phyloP scores from a whole-genome alignment of 1,284 basidiomycete species.

The Coniferiporia sulphurascens region DNA sequence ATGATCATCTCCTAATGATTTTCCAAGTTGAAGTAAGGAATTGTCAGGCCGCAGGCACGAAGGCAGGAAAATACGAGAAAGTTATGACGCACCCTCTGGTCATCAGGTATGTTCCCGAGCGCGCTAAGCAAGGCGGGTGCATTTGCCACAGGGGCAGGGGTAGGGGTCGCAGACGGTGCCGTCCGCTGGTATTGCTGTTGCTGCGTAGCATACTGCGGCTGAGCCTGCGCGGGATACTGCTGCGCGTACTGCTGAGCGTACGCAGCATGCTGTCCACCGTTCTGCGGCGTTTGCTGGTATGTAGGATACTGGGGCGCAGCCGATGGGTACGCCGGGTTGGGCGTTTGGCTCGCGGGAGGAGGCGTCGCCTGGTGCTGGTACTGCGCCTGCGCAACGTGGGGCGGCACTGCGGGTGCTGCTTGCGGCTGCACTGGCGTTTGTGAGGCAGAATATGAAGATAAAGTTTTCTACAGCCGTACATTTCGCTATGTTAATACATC shows the following conservation, averaged over 20 bases:
- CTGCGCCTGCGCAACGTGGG: conserved; percentile 8
- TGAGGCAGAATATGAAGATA: conserved; percentile 1
- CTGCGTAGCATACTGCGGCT: background rate
- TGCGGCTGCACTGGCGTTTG: background rate
- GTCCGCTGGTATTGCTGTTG: background rate
- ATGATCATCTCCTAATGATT: conserved; percentile 16
- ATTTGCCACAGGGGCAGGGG: background rate
- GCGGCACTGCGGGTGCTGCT: conserved; percentile 1
- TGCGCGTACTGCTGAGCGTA: background rate
- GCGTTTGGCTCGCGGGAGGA: background rate
- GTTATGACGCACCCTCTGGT: conserved; percentile 10
- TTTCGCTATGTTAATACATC: background rate
- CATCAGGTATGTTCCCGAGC: conserved; percentile 13
- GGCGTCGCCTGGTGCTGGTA: conserved; percentile 6
- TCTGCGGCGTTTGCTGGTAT: background rate
- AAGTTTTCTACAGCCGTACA: conserved; percentile 1
- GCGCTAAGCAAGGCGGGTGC: background rate
- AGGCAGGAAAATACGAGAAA: background rate
- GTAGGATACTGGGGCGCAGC: background rate
- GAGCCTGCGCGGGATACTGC: background rate
- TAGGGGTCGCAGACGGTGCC: background rate
- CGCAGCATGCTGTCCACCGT: background rate
- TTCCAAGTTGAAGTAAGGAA: background rate
- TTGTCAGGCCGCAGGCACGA: background rate
- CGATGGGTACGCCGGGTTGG: background rate